Conservation (phyloP, 768 basidiomycete species). For the Wakefieldia striispora region DNA sequence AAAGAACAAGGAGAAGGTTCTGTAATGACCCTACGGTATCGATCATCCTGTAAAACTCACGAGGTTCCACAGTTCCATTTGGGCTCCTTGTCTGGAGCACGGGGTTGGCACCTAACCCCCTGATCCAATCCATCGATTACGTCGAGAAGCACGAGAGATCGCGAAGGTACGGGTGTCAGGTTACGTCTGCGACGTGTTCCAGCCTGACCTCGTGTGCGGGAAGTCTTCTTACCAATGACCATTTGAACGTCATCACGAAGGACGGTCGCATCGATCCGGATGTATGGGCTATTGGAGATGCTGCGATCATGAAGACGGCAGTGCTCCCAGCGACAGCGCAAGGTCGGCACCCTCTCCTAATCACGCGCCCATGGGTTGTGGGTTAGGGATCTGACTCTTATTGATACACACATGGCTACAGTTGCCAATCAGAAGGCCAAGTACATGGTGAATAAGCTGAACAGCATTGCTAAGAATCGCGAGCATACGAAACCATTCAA, state of each 20-base stretch:
- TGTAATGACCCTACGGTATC: conserved; percentile 3
- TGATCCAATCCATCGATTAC: conserved; percentile 59
- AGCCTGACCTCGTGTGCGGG: conserved; percentile 7
- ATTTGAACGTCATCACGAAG: conserved; percentile 58
- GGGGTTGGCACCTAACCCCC: conserved; percentile 78
- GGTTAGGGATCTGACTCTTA: conserved; percentile 10
- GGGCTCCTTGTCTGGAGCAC: conserved; percentile 89
- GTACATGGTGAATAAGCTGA: conserved; percentile 65
- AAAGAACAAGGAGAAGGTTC: conserved; percentile 71
- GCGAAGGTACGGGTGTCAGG: conserved; percentile 37
- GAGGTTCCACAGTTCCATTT: conserved; percentile 56
- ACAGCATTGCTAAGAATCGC: conserved; percentile 54
- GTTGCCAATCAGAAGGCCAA: conserved; percentile 78
- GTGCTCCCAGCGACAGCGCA: conserved; percentile 84
- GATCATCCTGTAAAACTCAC: conserved; percentile 3
- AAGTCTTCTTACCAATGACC: conserved; percentile 51
- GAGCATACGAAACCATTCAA: conserved; percentile 52
- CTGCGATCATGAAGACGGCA: conserved; percentile 54
- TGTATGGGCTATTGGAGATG: conserved; percentile 84
- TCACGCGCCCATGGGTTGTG: conserved; percentile 17
- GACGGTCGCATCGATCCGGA: conserved; percentile 57
- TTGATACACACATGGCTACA: conserved; percentile 24
- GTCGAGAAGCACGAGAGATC: conserved; percentile 62
- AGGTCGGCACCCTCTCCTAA: conserved; percentile 39
- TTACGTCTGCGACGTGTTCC: conserved; percentile 31